These are phyloP conservation scores for Oryza rufipogon DNA, from an alignment of 176 grass and related monocot genomes.

Conservation along the genomic window DNA sequence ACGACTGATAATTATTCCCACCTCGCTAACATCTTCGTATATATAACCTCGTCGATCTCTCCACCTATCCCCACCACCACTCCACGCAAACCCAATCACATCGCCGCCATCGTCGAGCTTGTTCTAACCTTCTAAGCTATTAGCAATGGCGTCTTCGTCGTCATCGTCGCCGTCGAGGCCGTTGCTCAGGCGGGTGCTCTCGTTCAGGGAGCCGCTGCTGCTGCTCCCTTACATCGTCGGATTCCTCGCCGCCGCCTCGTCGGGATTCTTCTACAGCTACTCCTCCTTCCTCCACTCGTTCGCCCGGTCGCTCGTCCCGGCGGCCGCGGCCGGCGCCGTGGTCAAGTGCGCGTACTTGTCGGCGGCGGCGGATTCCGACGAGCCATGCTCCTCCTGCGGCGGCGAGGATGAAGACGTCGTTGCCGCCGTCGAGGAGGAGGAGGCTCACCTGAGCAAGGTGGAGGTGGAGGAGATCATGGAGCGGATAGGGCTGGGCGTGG, in stretches of 20 bases:
- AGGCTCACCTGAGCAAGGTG: constrained; percentile 24
- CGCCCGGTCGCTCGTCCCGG: constrained; percentile 26
- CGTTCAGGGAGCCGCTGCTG: constrained; percentile 57
- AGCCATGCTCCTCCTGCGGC: neutral
- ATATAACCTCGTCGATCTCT: constrained; percentile 1
- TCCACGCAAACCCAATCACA: neutral
- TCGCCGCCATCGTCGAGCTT: neutral
- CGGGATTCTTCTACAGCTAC: constrained; percentile 37
- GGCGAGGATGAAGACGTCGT: neutral
- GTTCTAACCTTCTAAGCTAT: too few species aligned
- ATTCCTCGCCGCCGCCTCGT: constrained; percentile 32
- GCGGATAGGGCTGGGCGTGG: constrained; percentile 19
- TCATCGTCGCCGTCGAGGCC: neutral
- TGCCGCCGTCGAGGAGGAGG: neutral
- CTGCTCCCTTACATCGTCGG: constrained; percentile 37
- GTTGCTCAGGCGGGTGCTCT: constrained; percentile 48
- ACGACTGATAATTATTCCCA: neutral
- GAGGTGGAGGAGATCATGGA: constrained; percentile 61
- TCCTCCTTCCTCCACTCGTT: constrained; percentile 42
- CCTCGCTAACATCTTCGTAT: neutral
- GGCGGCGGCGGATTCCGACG: too few species aligned
- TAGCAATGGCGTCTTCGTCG: constrained; percentile 31
- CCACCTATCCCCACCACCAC: neutral
- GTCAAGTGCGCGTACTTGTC: constrained; percentile 21
- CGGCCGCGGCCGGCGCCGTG: neutral